Evolutionary conservation across 2,329 filamentous ascomycete genomes (phyloP).

Genomic region (Penicillium nordicum): DNA sequence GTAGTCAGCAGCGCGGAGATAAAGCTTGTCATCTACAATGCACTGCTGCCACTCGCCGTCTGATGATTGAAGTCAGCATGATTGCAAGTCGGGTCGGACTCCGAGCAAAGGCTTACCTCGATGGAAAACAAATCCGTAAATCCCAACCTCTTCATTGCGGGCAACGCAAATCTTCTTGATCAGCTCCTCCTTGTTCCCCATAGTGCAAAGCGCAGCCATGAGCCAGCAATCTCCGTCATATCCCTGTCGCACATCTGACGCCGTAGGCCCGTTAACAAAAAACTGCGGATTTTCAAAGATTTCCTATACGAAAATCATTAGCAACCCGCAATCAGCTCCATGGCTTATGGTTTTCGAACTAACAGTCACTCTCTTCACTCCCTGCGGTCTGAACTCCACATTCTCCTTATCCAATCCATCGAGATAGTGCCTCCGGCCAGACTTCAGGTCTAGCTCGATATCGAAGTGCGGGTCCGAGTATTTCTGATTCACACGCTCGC

Average conservation of each 20-base stretch:
- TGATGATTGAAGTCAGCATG: conserved; percentile 23
- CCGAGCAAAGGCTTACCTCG: conserved; percentile 48
- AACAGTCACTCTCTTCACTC: conserved; percentile 67
- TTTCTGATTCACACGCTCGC: conserved; percentile 74
- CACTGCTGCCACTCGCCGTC: conserved; percentile 90
- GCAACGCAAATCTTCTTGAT: conserved; percentile 73
- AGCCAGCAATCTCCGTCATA: conserved; percentile 82
- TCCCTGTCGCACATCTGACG: conserved; percentile 76
- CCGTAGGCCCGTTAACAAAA: conserved; percentile 71
- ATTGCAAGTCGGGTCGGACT: background rate
- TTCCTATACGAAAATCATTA: conserved; percentile 51
- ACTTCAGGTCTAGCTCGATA: conserved; percentile 72
- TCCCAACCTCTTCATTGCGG: conserved; percentile 68
- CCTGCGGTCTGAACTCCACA: conserved; percentile 57
- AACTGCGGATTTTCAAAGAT: conserved; percentile 76
- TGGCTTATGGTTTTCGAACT: background rate
- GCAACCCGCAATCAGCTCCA: background rate
- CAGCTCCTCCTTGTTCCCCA: conserved; percentile 68
- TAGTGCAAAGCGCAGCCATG: conserved; percentile 72
- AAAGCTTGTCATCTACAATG: conserved; percentile 88
- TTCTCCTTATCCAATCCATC: conserved; percentile 44
- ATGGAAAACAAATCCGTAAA: conserved; percentile 83
- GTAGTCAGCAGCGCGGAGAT: conserved; percentile 76
- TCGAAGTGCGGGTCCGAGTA: conserved; percentile 87
- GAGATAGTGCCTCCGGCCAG: conserved; percentile 51